Conservation (phyloP, 2,329 filamentous ascomycete species). For the Nannizzia gypsea region DNA sequence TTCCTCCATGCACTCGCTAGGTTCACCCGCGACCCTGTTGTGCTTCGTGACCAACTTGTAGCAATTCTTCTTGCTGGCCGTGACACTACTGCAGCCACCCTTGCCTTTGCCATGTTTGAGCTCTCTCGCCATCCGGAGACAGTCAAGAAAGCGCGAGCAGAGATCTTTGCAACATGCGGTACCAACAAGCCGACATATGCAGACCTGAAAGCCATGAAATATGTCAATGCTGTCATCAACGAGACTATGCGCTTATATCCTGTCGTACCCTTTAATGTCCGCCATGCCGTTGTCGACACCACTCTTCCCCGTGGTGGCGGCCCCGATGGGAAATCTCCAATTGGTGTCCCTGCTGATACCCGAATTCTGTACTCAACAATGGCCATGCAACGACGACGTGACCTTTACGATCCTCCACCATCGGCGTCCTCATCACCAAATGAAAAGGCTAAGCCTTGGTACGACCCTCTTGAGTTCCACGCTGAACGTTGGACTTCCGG, state of each 20-base stretch:
- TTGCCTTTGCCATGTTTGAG: constrained; percentile 76
- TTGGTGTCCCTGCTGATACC: constrained; percentile 39
- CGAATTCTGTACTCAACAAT: constrained; percentile 41
- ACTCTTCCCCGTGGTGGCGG: constrained; percentile 57
- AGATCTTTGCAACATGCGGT: constrained; percentile 60
- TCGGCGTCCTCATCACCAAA: not conserved
- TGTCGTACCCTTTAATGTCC: constrained; percentile 66
- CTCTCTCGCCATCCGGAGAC: constrained; percentile 58
- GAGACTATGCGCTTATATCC: constrained; percentile 71
- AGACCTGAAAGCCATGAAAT: constrained; percentile 79
- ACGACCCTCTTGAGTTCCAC: constrained; percentile 35
- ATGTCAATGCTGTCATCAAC: constrained; percentile 58
- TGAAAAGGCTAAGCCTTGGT: constrained; percentile 23
- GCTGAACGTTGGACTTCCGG: constrained; percentile 41
- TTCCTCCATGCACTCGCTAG: constrained; percentile 76
- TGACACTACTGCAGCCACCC: constrained; percentile 73
- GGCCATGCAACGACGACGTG: constrained; percentile 40
- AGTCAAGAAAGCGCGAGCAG: constrained; percentile 56
- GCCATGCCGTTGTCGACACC: constrained; percentile 59
- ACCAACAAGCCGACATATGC: constrained; percentile 52
- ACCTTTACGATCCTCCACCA: constrained; percentile 36
- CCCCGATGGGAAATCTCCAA: constrained; percentile 32
- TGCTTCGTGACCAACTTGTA: constrained; percentile 74
- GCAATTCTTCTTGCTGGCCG: constrained; percentile 67
- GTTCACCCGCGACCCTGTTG: constrained; percentile 53